phyloP scores from a whole-genome alignment of 179 eudicot species.

The Beta macrorhiza region DNA sequence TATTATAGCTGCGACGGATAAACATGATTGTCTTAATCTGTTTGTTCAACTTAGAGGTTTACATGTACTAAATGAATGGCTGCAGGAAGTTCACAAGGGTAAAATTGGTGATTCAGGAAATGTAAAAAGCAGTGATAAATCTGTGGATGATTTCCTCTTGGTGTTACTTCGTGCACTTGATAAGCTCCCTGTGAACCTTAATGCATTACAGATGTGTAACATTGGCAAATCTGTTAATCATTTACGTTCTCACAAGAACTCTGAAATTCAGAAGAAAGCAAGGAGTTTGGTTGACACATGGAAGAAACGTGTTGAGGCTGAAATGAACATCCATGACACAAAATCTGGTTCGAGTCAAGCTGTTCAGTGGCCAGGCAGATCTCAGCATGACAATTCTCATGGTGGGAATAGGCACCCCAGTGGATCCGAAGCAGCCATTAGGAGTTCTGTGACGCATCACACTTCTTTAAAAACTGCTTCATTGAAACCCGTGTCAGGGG shows the following conservation, averaged over 20 bases:
- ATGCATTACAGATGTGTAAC: conserved; percentile 44
- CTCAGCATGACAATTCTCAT: conserved; percentile 37
- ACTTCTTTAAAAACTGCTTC: conserved; percentile 32
- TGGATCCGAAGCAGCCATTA: conserved; percentile 31
- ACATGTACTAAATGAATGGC: conserved; percentile 46
- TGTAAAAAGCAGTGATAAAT: conserved; percentile 31
- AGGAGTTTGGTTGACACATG: conserved; percentile 44
- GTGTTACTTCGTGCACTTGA: conserved; percentile 47
- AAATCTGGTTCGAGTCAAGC: conserved; percentile 33
- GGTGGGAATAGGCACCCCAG: conserved; percentile 31
- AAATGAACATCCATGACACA: conserved; percentile 33
- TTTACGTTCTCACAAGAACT: conserved; percentile 37
- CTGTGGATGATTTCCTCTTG: conserved; percentile 43
- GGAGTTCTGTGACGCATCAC: conserved; percentile 29
- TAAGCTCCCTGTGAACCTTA: conserved; percentile 48
- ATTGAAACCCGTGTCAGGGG: conserved; percentile 30
- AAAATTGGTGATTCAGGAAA: conserved; percentile 34
- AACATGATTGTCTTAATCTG: conserved; percentile 40
- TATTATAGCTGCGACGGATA: conserved; percentile 44
- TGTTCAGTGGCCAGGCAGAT: conserved; percentile 33
- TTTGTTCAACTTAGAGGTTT: conserved; percentile 47
- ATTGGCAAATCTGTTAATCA: conserved; percentile 49
- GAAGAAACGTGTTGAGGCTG: conserved; percentile 53
- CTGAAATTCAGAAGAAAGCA: conserved; percentile 49
- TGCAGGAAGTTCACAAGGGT: conserved; percentile 46